Percentiles rank a stretch among this genome's conserved stretches.
phyloP scores from a whole-genome alignment of 2,329 filamentous ascomycete species.

The Cyphellophora europaea region DNA sequence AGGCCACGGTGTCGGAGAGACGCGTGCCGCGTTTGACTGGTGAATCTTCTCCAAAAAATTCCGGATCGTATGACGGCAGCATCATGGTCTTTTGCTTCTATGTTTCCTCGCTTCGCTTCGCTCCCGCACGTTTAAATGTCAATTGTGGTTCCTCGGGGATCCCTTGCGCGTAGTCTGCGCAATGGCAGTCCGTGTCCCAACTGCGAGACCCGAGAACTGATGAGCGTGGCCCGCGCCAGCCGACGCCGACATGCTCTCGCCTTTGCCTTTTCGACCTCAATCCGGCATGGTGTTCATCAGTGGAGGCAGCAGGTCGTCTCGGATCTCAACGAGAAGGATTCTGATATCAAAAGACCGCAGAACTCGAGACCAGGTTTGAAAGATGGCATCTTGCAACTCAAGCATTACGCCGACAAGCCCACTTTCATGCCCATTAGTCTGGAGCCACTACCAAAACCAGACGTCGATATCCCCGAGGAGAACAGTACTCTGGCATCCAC shows the following conservation, averaged over 20 bases:
- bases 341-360: neutral
- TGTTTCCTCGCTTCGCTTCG: too few relatives aligned
- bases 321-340: neutral
- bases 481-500: neutral
- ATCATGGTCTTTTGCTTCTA: too few relatives aligned
- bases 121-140: too few relatives aligned
- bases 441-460: neutral
- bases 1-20: too few relatives aligned
- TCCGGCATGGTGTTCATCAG: neutral
- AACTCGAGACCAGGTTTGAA: neutral
- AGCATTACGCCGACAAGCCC: neutral
- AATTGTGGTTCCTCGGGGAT: neutral
- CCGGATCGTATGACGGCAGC: too few relatives aligned
- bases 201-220: neutral
- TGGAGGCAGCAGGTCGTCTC: neutral
- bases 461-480: slow-evolving; percentile 2
- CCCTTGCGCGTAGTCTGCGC: neutral
- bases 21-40: too few relatives aligned
- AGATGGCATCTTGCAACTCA: neutral
- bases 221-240: too few relatives aligned
- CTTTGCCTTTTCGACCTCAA: neutral
- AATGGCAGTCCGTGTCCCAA: neutral
- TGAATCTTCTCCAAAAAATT: too few relatives aligned
- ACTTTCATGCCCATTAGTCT: neutral
- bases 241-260: too few relatives aligned